phyloP scores from a whole-genome alignment of 768 basidiomycete genomes.

The Amanita pseudoporphyria region DNA sequence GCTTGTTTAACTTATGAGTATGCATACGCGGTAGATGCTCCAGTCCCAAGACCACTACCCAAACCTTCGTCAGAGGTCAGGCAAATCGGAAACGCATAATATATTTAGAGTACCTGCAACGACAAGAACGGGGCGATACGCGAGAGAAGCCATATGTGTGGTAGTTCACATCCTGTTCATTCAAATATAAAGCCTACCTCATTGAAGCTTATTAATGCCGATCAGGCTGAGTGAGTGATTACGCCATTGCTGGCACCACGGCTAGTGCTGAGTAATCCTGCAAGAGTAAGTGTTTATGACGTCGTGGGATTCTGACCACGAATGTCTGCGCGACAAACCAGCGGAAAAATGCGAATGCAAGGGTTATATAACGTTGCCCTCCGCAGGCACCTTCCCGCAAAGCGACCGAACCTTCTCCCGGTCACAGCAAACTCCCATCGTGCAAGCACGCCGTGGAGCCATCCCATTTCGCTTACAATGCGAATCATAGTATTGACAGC shows the following conservation, averaged over 20 bases:
- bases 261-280: too few species aligned
- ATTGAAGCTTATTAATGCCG: too few species aligned
- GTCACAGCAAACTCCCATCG: conserved; percentile 30
- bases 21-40: conserved; percentile 47
- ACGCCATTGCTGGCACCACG: too few species aligned
- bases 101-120: conserved; percentile 38
- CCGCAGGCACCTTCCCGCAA: conserved; percentile 31
- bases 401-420: conserved; percentile 47
- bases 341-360: background rate
- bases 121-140: conserved; percentile 41
- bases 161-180: too few species aligned
- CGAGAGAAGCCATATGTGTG: conserved; percentile 22
- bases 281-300: background rate
- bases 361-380: background rate
- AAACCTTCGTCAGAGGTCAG: conserved; percentile 22
- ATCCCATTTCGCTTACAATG: conserved; percentile 40
- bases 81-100: background rate
- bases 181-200: too few species aligned
- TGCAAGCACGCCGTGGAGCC: conserved; percentile 33
- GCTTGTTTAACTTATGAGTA: background rate
- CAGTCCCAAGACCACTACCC: conserved; percentile 42
- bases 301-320: too few species aligned
- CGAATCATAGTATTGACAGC: conserved; percentile 40
- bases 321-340: too few species aligned
- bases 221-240: too few species aligned